Evolutionary conservation across 129 eudicot species (phyloP).

Genomic region (Pulicaria dysenterica): DNA sequence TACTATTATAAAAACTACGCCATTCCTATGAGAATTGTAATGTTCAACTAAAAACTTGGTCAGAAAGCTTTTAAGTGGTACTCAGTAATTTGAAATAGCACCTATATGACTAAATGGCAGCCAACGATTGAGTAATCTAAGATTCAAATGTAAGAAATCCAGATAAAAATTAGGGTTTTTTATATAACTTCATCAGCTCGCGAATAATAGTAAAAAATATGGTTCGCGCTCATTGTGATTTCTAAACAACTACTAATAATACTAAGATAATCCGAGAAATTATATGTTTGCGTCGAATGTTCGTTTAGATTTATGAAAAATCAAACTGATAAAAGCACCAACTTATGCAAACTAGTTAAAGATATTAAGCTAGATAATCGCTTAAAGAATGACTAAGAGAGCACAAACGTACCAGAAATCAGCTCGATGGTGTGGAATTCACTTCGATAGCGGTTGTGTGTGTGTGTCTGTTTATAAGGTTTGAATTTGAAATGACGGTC

Average conservation of each 20-base stretch:
- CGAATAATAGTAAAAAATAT: background rate
- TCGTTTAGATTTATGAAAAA: background rate
- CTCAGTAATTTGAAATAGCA: background rate
- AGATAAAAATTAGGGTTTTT: background rate
- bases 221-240: background rate
- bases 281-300: background rate
- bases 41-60: background rate
- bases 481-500: slow-evolving; percentile 37
- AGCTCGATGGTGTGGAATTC: slow-evolving; percentile 17
- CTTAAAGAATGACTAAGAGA: background rate
- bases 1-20: too few species aligned
- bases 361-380: background rate
- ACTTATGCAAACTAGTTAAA: background rate
- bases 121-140: too few species aligned
- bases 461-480: background rate
- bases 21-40: background rate
- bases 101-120: background rate
- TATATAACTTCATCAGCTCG: slow-evolving; percentile 5
- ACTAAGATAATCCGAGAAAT: background rate
- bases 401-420: slow-evolving; percentile 28
- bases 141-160: background rate
- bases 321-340: background rate
- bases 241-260: background rate
- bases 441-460: background rate
- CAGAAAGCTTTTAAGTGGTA: background rate